Base-by-base conservation (phyloP, 108 stramenopile species). In the Cyclotella kingstonii region DNA sequence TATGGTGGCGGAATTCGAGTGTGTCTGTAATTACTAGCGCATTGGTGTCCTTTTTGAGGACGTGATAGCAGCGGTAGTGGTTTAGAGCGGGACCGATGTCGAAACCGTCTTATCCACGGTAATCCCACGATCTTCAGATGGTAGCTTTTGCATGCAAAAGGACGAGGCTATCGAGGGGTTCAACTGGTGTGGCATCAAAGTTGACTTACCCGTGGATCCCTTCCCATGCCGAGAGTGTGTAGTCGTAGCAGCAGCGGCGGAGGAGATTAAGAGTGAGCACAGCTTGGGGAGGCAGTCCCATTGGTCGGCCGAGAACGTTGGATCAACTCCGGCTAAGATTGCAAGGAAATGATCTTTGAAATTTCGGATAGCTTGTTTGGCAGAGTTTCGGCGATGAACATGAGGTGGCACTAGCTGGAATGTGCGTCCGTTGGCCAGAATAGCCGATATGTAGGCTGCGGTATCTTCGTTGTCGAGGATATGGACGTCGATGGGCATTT, bases 261-360 rank as follows among this genome's bases (percentile, higher is more conserved):
- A 77, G 48, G 2, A 84, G 40, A 48, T 73, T 80, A 23, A 79
- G 57, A 10, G 82, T 77, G 22, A 68, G 34, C 27, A 31, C 21
- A 5, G 73, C 44, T 35, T 84, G 82, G n/a, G 69, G 67, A 77
- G 63, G 14, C 46, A 18, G 46, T 58, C 61, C 77, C 68, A 78
- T 8, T 61, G 50, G 36, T 56, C 44, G 18, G 65, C 22, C 22
- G 77, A 73, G 38, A 82, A 82, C 2, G 54, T 15, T n/a, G 28
- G 29, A 49, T 70, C 48, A 33, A 60, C 53, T 11, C 66, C 31
- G 50, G 57, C 45, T 14, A 81, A 57, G 46, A 58, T 60, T 25
- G 77, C 45, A 44, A 81, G 57, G 56, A 78, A 78, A 35, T 81
- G 81, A 36, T 66, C 69, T 34, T 73, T 67, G 60, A 73, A 81